Evolutionary conservation across 495 filamentous ascomycete species (phyloP).

Genomic region (Hamigera avellanea): DNA sequence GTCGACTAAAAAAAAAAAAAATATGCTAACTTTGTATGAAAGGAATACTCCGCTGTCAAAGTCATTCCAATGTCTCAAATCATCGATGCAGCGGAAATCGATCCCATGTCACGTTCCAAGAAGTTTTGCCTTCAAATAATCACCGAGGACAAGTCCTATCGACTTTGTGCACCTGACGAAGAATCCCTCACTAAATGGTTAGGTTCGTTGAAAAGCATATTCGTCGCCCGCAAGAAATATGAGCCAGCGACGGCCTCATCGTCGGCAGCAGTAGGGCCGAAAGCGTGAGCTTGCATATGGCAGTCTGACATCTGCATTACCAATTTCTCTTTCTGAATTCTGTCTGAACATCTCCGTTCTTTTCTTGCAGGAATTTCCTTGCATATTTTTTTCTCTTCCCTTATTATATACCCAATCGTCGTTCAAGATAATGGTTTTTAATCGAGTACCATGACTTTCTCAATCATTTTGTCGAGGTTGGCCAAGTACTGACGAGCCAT

Average conservation of each 20-base stretch:
- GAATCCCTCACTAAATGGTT: constrained; percentile 74
- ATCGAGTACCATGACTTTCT: neutral
- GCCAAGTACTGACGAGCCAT: too few relatives aligned
- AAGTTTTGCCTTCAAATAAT: constrained; percentile 85
- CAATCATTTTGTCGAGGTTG: too few relatives aligned
- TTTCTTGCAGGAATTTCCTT: too few relatives aligned
- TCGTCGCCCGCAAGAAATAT: constrained; percentile 47
- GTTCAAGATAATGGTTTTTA: too few relatives aligned
- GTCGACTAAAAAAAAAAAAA: too few relatives aligned
- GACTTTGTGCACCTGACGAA: constrained; percentile 74
- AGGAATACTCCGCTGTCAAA: constrained; percentile 79
- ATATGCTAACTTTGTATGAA: constrained; percentile 1
- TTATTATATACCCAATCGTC: too few relatives aligned
- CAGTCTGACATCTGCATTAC: too few relatives aligned
- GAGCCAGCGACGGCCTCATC: constrained; percentile 6
- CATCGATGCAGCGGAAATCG: constrained; percentile 86
- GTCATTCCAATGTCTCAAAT: constrained; percentile 71
- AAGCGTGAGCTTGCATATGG: too few relatives aligned
- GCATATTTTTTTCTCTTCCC: too few relatives aligned
- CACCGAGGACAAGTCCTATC: constrained; percentile 83
- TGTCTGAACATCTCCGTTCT: too few relatives aligned
- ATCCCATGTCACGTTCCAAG: constrained; percentile 76
- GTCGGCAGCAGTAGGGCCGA: too few relatives aligned
- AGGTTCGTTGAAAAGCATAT: constrained; percentile 79
- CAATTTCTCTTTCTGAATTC: too few relatives aligned